Evolutionary conservation across 495 filamentous ascomycete genomes (phyloP), one percentile per base, ranked within the genome.

Genomic region (Neurospora sublineolata): DNA sequence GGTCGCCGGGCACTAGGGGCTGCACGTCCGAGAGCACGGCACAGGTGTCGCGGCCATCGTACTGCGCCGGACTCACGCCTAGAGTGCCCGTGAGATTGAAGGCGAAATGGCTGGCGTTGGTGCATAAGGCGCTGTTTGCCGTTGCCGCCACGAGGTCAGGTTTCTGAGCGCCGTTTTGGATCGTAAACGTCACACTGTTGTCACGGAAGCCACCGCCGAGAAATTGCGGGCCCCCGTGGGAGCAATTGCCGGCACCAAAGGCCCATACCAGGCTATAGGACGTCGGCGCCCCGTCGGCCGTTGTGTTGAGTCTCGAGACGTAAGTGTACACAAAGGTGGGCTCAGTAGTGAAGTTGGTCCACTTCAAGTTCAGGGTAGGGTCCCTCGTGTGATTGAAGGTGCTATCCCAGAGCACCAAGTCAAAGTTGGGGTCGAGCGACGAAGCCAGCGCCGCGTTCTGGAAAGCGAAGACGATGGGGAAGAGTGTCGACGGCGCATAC

Each of bases 401-500:
- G 40, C 14, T 41, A 41, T 41, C 40, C 44, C 36, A 71, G 27
- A 76, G 23, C 46, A 16, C 11, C 20, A 69, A 74, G 14, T 72
- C 11, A 39, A 74, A 46, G 46, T 38, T 27, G 2, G 70, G 68
- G 58, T 71, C 58, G 30, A 81, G 76, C 27, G 68, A 70, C 38
- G 67, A 38, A 20, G 77, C 78, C 68, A 74, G 72, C 68, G 74
- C n/a, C 60, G 77, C 36, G 73, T 83, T 83, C 68, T 79, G 78
- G 36, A 83, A 58, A 3, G 79, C 82, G 72, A 85, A 83, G 39
- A 83, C 73, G 72, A 85, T 68, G 67, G 82, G 82, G 41, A 82
- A 76, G 18, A 67, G 38, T 10, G 69, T 18, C 9, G 73, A 70
- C n/a, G 83, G 82, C 71, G 77, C 74, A 70, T 82, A 83, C 23